Conservation (phyloP, 306 rosid genomes). For the Sicyos edulis region DNA sequence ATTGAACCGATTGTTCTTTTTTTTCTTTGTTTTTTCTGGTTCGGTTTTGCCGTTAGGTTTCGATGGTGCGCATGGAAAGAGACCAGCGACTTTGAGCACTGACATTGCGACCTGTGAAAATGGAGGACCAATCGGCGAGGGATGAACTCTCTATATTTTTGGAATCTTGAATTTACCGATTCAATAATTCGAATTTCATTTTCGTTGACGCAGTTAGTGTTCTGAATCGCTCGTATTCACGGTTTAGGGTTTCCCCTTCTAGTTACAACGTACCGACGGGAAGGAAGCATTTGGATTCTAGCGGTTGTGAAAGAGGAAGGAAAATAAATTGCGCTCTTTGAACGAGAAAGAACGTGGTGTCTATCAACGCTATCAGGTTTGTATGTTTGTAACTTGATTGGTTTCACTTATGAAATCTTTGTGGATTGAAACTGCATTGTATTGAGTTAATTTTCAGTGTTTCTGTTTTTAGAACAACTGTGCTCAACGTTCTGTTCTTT, state of each 20-base stretch:
- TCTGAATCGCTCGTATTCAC: constrained; percentile 57
- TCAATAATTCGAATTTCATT: constrained; percentile 39
- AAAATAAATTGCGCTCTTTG: constrained; percentile 33
- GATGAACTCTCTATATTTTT: constrained; percentile 31
- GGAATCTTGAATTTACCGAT: constrained; percentile 48
- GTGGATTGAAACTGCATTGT: background rate
- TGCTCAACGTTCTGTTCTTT: no score
- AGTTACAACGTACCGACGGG: constrained; percentile 60
- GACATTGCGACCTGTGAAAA: background rate
- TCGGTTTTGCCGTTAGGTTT: background rate
- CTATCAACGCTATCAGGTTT: constrained; percentile 69
- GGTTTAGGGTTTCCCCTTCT: constrained; percentile 58
- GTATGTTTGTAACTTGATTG: background rate
- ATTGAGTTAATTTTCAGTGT: background rate
- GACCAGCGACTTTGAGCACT: background rate
- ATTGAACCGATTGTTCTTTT: no score
- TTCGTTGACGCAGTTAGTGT: constrained; percentile 77
- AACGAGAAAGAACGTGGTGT: constrained; percentile 71
- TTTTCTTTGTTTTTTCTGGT: no score
- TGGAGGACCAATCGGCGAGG: constrained; percentile 28
- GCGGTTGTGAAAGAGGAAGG: constrained; percentile 43
- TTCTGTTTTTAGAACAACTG: background rate
- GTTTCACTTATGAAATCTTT: background rate
- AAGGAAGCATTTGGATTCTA: constrained; percentile 16
- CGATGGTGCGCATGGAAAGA: background rate